Conservation (phyloP, 768 basidiomycete genomes). For the Tylopilus vinaceipallidus region DNA sequence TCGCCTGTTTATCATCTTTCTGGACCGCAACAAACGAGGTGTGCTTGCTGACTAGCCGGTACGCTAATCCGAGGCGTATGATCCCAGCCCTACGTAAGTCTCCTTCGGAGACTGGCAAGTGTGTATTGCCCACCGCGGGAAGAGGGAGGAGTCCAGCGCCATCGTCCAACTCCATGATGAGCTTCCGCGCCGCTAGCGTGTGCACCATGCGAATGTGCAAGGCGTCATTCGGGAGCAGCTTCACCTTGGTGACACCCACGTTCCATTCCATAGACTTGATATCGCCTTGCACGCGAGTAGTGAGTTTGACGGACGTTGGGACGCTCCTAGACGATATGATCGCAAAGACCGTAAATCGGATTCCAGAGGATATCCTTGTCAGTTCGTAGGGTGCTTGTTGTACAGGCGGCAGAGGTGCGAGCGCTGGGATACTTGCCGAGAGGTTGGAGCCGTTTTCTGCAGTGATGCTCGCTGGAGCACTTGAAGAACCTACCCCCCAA, state of each 20-base stretch:
- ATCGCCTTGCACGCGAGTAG: slow-evolving; percentile 28
- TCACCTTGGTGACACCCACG: slow-evolving; percentile 26
- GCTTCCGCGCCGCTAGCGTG: slow-evolving; percentile 49
- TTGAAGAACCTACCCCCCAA: slow-evolving; percentile 39
- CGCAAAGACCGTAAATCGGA: slow-evolving; percentile 35
- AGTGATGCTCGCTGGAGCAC: neutral
- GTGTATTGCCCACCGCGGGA: slow-evolving; percentile 24
- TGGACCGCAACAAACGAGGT: slow-evolving; percentile 61
- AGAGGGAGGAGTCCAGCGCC: slow-evolving; percentile 32
- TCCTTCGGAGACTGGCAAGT: slow-evolving; percentile 27
- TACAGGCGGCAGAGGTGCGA: slow-evolving; percentile 35
- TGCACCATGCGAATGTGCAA: slow-evolving; percentile 42
- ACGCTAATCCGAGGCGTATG: slow-evolving; percentile 47
- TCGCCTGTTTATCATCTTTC: slow-evolving; percentile 22
- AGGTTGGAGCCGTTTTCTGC: slow-evolving; percentile 20
- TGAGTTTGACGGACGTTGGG: slow-evolving; percentile 31
- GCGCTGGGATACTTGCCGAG: slow-evolving; percentile 16
- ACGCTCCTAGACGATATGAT: slow-evolving; percentile 23
- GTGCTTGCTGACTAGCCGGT: slow-evolving; percentile 49
- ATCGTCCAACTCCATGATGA: slow-evolving; percentile 53
- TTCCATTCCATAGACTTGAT: slow-evolving; percentile 12
- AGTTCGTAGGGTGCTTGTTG: slow-evolving; percentile 35
- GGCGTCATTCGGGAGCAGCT: slow-evolving; percentile 22
- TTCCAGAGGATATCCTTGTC: slow-evolving; percentile 32
- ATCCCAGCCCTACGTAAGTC: slow-evolving; percentile 45